phyloP scores from a whole-genome alignment of 1,284 basidiomycete species.

The Golubevia pallescens region DNA sequence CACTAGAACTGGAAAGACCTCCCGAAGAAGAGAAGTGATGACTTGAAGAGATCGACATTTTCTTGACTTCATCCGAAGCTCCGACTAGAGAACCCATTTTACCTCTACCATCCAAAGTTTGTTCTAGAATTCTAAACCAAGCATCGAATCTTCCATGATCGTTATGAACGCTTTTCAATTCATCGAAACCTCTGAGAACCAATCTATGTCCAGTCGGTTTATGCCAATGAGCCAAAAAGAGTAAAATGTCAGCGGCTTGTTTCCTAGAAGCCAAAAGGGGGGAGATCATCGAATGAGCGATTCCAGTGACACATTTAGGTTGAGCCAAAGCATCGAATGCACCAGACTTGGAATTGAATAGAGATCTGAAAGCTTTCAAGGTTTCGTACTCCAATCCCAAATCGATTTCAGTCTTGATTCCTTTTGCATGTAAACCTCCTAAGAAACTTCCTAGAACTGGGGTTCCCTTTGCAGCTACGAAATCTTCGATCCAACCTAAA shows the following conservation, averaged over 20 bases:
- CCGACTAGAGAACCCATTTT: constrained; percentile 95
- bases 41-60: constrained; percentile 34
- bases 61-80: constrained; percentile 84
- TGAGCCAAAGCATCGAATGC: constrained; percentile 80
- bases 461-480: constrained; percentile 75
- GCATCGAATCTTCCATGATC: constrained; percentile 74
- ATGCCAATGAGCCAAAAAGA: constrained; percentile 68
- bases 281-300: constrained; percentile 83
- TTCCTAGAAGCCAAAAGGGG: constrained; percentile 81
- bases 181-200: constrained; percentile 67
- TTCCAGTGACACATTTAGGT: constrained; percentile 78
- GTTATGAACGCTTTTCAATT: constrained; percentile 37
- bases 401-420: constrained; percentile 69
- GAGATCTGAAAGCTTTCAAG: constrained; percentile 83
- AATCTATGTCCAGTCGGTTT: constrained; percentile 66
- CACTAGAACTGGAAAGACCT: constrained; percentile 64
- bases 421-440: constrained; percentile 47
- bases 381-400: constrained; percentile 82
- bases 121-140: constrained; percentile 87
- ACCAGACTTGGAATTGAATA: constrained; percentile 80
- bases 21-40: constrained; percentile 12
- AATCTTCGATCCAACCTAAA: constrained; percentile 62
- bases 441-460: constrained; percentile 77
- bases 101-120: constrained; percentile 80
- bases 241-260: constrained; percentile 77